phyloP scores from a whole-genome alignment of 2,329 filamentous ascomycete genomes.

The Colletotrichum scovillei region DNA sequence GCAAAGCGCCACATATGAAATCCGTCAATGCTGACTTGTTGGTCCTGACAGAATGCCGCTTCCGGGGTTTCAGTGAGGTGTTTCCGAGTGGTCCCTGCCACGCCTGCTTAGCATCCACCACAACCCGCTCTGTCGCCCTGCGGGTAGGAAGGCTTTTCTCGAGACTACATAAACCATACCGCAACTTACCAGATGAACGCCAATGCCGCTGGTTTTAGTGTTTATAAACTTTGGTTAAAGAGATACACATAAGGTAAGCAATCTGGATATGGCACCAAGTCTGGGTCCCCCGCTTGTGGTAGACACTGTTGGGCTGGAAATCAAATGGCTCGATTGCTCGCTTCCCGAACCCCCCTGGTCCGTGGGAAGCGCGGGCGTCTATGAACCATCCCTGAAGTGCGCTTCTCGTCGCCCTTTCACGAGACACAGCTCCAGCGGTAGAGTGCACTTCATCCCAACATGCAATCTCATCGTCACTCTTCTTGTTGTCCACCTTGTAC shows the following conservation, averaged over 20 bases:
- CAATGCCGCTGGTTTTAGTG: too few relatives aligned
- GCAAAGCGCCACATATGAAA: neutral
- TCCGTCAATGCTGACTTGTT: neutral
- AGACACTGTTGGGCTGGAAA: too few relatives aligned
- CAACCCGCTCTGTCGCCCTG: neutral
- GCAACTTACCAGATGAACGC: neutral
- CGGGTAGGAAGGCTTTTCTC: too few relatives aligned
- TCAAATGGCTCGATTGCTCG: too few relatives aligned
- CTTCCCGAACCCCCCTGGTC: neutral
- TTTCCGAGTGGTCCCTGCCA: neutral
- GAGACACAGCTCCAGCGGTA: conserved; percentile 11
- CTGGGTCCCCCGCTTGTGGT: too few relatives aligned
- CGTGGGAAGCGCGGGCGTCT: neutral
- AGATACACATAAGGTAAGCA: too few relatives aligned
- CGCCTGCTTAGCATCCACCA: neutral
- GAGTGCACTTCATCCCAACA: conserved; percentile 33
- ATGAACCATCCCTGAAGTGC: conserved; percentile 24
- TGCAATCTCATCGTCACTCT: conserved; percentile 24
- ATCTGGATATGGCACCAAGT: too few relatives aligned
- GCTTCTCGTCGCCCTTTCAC: conserved; percentile 21
- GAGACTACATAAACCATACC: neutral
- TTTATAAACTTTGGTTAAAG: too few relatives aligned
- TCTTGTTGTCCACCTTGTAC: conserved; percentile 36
- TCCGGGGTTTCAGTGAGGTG: neutral
- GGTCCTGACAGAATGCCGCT: neutral